Conservation (phyloP, 2,329 filamentous ascomycete genomes). For the Colletotrichum sp. region DNA sequence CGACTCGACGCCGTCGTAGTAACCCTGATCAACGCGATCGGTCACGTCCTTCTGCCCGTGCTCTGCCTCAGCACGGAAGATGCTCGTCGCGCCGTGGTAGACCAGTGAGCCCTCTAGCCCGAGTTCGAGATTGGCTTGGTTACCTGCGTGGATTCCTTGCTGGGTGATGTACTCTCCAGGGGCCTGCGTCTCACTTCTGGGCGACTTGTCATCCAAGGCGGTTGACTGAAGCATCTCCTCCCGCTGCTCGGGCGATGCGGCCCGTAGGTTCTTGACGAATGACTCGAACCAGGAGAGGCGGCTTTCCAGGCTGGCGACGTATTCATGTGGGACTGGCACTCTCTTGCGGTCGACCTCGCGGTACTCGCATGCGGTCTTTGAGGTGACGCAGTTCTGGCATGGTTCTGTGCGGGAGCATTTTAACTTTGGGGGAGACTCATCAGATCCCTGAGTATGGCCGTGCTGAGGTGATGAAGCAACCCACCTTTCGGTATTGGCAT, state of each 20-base stretch:
- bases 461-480: no score
- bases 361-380: slow-evolving; percentile 17
- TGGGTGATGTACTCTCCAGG: background rate
- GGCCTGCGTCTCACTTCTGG: background rate
- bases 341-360: slow-evolving; percentile 15
- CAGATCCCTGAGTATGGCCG: background rate
- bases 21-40: background rate
- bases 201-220: background rate
- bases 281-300: slow-evolving; percentile 21
- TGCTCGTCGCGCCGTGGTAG: slow-evolving; percentile 29
- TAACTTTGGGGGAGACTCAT: background rate
- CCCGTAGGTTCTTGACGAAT: slow-evolving; percentile 13
- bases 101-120: slow-evolving; percentile 19
- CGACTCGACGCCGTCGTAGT: slow-evolving; percentile 4
- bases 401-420: slow-evolving; percentile 22
- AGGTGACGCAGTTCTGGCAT: slow-evolving; percentile 15
- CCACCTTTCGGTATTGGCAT: slow-evolving; percentile 15
- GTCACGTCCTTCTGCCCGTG: background rate
- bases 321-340: slow-evolving; percentile 14
- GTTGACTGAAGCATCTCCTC: slow-evolving; percentile 21
- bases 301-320: slow-evolving; percentile 14
- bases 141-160: background rate
- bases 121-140: background rate
- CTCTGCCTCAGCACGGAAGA: slow-evolving; percentile 23
- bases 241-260: background rate